Evolutionary conservation across 2,329 filamentous ascomycete genomes (phyloP).

Genomic region (Botrytis aclada): DNA sequence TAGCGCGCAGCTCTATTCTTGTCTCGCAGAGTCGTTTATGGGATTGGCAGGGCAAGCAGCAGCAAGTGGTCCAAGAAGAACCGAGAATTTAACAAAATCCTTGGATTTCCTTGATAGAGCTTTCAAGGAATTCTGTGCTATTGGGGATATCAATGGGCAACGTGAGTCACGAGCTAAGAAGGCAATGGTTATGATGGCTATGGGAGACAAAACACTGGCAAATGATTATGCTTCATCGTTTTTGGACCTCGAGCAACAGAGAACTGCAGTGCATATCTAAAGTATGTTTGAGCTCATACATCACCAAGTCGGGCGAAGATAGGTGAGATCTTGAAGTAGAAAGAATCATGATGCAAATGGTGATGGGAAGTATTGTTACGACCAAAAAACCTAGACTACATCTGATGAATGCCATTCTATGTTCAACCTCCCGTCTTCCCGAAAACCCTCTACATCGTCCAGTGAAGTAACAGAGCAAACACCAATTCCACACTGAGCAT

Average conservation of each 20-base stretch:
- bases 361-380: slow-evolving; percentile 16
- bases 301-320: background rate
- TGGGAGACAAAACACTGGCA: slow-evolving; percentile 53
- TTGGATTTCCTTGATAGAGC: slow-evolving; percentile 35
- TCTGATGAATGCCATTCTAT: slow-evolving; percentile 20
- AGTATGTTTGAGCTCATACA: background rate
- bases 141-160: slow-evolving; percentile 58
- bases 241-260: slow-evolving; percentile 47
- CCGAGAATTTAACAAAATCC: slow-evolving; percentile 47
- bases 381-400: slow-evolving; percentile 18
- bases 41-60: slow-evolving; percentile 54
- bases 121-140: slow-evolving; percentile 50
- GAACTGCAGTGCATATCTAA: slow-evolving; percentile 25
- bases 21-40: slow-evolving; percentile 62
- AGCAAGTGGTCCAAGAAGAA: slow-evolving; percentile 40
- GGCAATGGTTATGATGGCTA: slow-evolving; percentile 58
- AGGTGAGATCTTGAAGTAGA: slow-evolving; percentile 1
- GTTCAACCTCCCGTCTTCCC: slow-evolving; percentile 1
- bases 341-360: slow-evolving; percentile 28
- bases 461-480: slow-evolving; percentile 7
- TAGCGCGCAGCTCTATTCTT: slow-evolving; percentile 55
- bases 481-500: background rate
- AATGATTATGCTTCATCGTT: slow-evolving; percentile 56
- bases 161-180: slow-evolving; percentile 66
- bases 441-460: background rate